These are phyloP conservation scores for Umbelopsis vinacea DNA, from an alignment of 192 early-diverging fungal genomes.

Conservation along the genomic window DNA sequence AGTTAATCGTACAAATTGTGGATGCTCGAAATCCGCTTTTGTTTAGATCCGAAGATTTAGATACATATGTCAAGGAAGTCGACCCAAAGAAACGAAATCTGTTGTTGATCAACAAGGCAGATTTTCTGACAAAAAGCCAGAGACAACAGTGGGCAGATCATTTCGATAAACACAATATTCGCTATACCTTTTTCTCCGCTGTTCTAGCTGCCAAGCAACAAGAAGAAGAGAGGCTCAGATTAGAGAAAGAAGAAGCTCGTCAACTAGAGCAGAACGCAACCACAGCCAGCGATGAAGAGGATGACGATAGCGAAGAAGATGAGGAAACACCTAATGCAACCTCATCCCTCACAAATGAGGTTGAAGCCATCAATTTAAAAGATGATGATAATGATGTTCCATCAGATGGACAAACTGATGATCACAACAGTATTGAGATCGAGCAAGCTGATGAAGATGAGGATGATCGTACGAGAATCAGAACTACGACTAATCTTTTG, in stretches of 20 bases:
- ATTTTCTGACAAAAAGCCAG: constrained; percentile 90
- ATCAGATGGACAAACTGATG: constrained; percentile 33
- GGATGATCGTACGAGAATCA: constrained; percentile 56
- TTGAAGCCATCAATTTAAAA: constrained; percentile 19
- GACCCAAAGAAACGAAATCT: constrained; percentile 85
- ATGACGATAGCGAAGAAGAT: constrained; percentile 31
- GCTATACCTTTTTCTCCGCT: constrained; percentile 95
- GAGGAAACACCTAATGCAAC: constrained; percentile 1
- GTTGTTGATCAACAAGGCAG: constrained; percentile 97
- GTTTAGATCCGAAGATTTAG: constrained; percentile 89
- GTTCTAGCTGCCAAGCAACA: constrained; percentile 76
- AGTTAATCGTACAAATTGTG: constrained; percentile 97
- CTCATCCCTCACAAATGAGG: constrained; percentile 22
- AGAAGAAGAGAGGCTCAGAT: constrained; percentile 66
- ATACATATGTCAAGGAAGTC: constrained; percentile 90
- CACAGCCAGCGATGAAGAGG: constrained; percentile 26
- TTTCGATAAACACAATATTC: constrained; percentile 81
- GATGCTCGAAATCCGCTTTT: constrained; percentile 96
- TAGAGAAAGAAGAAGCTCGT: constrained; percentile 50
- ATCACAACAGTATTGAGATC: constrained; percentile 29
- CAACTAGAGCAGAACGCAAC: constrained; percentile 34
- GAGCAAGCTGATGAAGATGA: constrained; percentile 47
- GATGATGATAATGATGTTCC: constrained; percentile 36
- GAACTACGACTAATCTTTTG: constrained; percentile 55
- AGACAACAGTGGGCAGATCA: constrained; percentile 86